phyloP scores from a whole-genome alignment of 306 rosid genomes.

The Vigna trinervia region DNA sequence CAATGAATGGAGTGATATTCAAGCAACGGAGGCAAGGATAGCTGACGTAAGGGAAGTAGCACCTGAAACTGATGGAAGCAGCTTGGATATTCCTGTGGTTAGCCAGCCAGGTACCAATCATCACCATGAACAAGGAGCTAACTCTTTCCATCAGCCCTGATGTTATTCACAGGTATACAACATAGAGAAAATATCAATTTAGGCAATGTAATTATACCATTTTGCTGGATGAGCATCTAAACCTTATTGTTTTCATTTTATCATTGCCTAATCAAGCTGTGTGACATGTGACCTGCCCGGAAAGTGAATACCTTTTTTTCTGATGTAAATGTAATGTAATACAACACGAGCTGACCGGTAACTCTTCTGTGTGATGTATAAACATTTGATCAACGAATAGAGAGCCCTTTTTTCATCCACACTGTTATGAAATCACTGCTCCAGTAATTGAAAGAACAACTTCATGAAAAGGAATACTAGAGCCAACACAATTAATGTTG shows the following conservation, averaged over 20 bases:
- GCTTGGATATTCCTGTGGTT: constrained; percentile 92
- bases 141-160: constrained; percentile 75
- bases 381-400: constrained; percentile 30
- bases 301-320: constrained; percentile 36
- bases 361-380: constrained; percentile 30
- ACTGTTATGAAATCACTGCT: no score
- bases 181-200: constrained; percentile 41
- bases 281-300: constrained; percentile 34
- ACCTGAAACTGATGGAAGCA: constrained; percentile 74
- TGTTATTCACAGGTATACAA: constrained; percentile 29
- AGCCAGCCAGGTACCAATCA: constrained; percentile 69
- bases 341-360: constrained; percentile 37
- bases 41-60: constrained; percentile 93
- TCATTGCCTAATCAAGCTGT: constrained; percentile 43
- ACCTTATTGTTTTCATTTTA: constrained; percentile 46
- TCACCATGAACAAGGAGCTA: constrained; percentile 76
- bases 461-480: no score
- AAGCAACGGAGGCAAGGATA: constrained; percentile 88
- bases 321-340: constrained; percentile 40
- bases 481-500: background rate
- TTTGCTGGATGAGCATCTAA: constrained; percentile 56
- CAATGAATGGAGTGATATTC: constrained; percentile 93
- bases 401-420: background rate
- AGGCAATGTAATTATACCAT: constrained; percentile 51
- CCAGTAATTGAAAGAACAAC: no score